A percentile compares a stretch with the other conserved stretches of the same genome.
phyloP scores from a whole-genome alignment of 164 flowering plant species.

The Buxus sempervirens region DNA sequence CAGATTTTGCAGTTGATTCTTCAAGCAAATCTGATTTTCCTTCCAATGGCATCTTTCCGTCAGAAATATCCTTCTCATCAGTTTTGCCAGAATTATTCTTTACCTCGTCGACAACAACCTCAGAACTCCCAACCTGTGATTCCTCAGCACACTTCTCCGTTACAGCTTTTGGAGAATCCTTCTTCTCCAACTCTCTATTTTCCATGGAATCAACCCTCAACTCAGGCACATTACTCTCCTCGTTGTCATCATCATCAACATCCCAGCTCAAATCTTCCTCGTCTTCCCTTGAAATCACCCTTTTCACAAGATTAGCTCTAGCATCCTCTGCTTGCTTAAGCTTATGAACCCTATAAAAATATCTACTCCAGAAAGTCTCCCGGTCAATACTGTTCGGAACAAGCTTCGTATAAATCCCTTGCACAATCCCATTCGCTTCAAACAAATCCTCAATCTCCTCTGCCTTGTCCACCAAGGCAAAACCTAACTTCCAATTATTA shows the following conservation, averaged over 20 bases:
- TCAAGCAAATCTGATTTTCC: conserved; percentile 8
- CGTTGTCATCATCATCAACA: conserved; percentile 58
- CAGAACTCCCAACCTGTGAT: neutral
- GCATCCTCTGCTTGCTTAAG: conserved; percentile 69
- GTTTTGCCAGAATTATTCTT: neutral
- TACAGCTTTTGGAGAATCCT: neutral
- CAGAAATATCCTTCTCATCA: conserved; percentile 16
- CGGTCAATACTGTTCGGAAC: conserved; percentile 53
- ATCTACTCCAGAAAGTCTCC: conserved; percentile 70
- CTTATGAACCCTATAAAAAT: conserved; percentile 60
- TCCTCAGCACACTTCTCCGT: conserved; percentile 11
- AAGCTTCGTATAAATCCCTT: conserved; percentile 42
- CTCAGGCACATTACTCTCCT: conserved; percentile 1
- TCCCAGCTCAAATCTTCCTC: conserved; percentile 92
- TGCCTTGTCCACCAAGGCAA: conserved; percentile 46
- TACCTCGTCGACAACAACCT: conserved; percentile 4
- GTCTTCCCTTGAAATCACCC: conserved; percentile 63
- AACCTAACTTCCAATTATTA: conserved; percentile 57
- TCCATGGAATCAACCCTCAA: conserved; percentile 4
- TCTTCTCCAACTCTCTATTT: conserved; percentile 3
- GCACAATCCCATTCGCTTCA: conserved; percentile 40
- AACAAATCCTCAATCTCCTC: conserved; percentile 54
- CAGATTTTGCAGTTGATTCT: conserved; percentile 16
- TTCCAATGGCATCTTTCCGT: conserved; percentile 15
- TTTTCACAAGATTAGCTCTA: conserved; percentile 62